Conservation (phyloP, 441 rosid genomes). For the Pelargonium cotyledonis region DNA sequence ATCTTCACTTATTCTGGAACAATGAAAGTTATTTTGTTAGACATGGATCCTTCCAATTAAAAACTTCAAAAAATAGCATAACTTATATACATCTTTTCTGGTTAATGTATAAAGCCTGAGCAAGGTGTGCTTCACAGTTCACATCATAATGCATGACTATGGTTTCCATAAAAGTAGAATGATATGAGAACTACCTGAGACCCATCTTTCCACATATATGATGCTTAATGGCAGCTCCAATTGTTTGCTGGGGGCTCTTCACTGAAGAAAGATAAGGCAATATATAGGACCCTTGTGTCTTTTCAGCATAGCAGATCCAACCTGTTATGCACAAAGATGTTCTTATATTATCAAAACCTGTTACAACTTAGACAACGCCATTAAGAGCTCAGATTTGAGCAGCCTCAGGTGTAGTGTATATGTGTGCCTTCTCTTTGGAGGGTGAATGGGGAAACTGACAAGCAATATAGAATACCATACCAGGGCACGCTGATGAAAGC, state of each 20-base stretch:
- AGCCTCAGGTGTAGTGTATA: too few species aligned
- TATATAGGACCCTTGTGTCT: slow-evolving; percentile 74
- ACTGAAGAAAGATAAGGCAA: slow-evolving; percentile 81
- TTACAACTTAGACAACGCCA: background rate
- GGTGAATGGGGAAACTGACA: background rate
- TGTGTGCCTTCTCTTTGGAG: too few species aligned
- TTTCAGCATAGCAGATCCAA: slow-evolving; percentile 98
- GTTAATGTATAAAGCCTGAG: background rate
- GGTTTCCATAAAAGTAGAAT: background rate
- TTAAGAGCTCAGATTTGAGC: background rate
- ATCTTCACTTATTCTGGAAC: background rate
- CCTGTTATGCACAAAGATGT: slow-evolving; percentile 27
- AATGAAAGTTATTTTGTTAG: background rate
- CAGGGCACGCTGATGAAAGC: slow-evolving; percentile 94
- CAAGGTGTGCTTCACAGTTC: slow-evolving; percentile 1
- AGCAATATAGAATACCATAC: slow-evolving; percentile 28
- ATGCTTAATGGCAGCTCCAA: slow-evolving; percentile 74
- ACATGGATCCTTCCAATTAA: background rate
- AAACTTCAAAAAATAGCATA: slow-evolving; percentile 7
- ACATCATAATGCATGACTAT: slow-evolving; percentile 8
- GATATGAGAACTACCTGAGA: slow-evolving; percentile 43
- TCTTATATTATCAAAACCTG: background rate
- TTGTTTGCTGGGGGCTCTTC: slow-evolving; percentile 91
- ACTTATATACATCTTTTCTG: background rate
- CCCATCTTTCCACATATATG: slow-evolving; percentile 57